These are phyloP conservation scores for Aspergillus luchuensis DNA, from an alignment of 2,329 filamentous ascomycete genomes.

Conservation along the genomic window DNA sequence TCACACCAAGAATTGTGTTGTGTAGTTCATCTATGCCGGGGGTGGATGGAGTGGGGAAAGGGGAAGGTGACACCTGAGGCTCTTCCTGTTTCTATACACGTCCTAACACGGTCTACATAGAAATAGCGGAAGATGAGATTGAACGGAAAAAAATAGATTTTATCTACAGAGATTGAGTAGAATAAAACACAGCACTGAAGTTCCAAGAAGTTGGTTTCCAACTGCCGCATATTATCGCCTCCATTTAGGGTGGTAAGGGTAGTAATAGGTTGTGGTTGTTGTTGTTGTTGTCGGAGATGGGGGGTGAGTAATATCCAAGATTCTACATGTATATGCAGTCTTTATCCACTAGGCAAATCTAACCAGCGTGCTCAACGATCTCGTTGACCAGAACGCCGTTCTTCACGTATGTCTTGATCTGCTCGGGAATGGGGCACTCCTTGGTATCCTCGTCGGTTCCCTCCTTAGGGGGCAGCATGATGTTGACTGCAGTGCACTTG, in stretches of 20 bases:
- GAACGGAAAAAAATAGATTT: background rate
- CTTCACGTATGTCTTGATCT: constrained; percentile 80
- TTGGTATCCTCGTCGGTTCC: constrained; percentile 75
- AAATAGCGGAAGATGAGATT: background rate
- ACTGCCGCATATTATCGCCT: background rate
- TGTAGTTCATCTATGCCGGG: too few species aligned
- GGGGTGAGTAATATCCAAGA: too few species aligned
- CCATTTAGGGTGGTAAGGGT: background rate
- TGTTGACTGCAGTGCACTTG: constrained; percentile 84
- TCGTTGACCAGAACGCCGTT: constrained; percentile 80
- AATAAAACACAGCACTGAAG: background rate
- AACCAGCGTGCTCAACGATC: constrained; percentile 94
- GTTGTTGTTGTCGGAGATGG: too few species aligned
- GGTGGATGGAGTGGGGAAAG: too few species aligned
- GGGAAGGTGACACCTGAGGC: too few species aligned
- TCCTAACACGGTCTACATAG: background rate
- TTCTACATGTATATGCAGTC: background rate
- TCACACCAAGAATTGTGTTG: too few species aligned
- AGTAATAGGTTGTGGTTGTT: background rate
- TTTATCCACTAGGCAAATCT: constrained; percentile 20
- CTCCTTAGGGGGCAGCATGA: constrained; percentile 73
- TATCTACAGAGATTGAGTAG: constrained; percentile 1
- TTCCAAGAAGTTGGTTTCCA: background rate
- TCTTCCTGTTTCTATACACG: background rate
- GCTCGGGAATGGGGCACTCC: constrained; percentile 84